These are phyloP conservation scores for Blepharisma undulans DNA, from an alignment of 169 alveolate species.

Conservation along the genomic window DNA sequence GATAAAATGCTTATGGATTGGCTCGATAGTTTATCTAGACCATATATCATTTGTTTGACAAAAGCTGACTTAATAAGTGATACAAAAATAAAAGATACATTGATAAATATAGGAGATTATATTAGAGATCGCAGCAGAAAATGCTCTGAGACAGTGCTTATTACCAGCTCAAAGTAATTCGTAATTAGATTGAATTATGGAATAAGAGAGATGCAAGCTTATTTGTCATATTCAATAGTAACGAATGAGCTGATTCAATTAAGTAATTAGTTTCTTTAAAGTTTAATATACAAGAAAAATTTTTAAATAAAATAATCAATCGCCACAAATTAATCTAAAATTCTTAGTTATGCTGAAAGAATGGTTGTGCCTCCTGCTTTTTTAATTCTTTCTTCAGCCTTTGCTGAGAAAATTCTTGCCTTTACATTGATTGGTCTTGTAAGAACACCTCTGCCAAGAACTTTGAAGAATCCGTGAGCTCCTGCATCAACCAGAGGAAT, in stretches of 20 bases:
- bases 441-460: slow-evolving; percentile 96
- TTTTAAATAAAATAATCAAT: too few species aligned
- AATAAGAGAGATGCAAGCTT: slow-evolving; percentile 7
- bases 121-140: not conserved
- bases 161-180: slow-evolving; percentile 5
- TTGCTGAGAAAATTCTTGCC: slow-evolving; percentile 95
- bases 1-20: slow-evolving; percentile 1
- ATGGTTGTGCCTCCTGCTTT: slow-evolving; percentile 92
- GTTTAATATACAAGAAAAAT: too few species aligned
- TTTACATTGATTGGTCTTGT: slow-evolving; percentile 96
- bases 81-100: not conserved
- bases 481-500: slow-evolving; percentile 96
- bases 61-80: not conserved
- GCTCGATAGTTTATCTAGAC: not conserved
- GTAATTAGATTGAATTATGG: not conserved
- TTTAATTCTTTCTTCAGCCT: slow-evolving; percentile 97
- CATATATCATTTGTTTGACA: not conserved
- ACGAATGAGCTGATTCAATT: not conserved
- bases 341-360: not conserved
- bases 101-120: not conserved
- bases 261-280: not conserved
- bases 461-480: slow-evolving; percentile 96
- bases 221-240: not conserved
- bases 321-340: not conserved
- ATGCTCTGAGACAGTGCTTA: not conserved